Percentiles rank a stretch among this genome's conserved stretches.
phyloP scores from a whole-genome alignment of 345 rosid genomes.

The Brassica carinata region DNA sequence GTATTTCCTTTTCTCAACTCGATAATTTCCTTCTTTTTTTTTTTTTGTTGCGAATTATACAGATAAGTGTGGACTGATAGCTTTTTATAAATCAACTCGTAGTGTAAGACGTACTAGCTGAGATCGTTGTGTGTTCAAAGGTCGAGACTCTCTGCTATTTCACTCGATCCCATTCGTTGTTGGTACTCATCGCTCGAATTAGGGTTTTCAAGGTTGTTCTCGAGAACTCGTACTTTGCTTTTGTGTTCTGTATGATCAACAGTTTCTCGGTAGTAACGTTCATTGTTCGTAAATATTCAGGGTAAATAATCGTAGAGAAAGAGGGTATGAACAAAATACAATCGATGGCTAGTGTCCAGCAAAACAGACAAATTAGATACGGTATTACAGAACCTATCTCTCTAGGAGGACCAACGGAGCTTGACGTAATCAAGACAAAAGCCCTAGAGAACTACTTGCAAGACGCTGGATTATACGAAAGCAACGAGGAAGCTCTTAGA shows the following conservation, averaged over 20 bases:
- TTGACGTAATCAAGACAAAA: constrained; percentile 65
- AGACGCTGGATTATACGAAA: constrained; percentile 83
- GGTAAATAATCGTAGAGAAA: background rate
- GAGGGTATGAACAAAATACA: background rate
- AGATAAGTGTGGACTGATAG: background rate
- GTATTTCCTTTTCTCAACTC: background rate
- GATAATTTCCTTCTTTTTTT: no score
- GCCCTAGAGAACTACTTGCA: constrained; percentile 89
- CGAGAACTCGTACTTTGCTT: no score
- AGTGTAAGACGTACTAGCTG: no score
- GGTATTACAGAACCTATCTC: constrained; percentile 94
- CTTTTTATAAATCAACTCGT: no score
- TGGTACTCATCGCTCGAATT: no score
- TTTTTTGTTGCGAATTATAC: background rate
- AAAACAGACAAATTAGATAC: constrained; percentile 54
- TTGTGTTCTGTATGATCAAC: no score
- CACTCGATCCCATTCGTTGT: no score
- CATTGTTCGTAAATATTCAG: background rate
- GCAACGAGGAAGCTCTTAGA: constrained; percentile 78
- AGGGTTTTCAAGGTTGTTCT: no score
- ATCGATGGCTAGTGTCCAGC: constrained; percentile 61
- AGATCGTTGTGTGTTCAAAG: background rate
- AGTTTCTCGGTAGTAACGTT: no score
- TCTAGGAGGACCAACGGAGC: constrained; percentile 85
- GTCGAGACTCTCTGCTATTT: background rate